Evolutionary conservation across 371 early-diverging fungal species (phyloP), one percentile per base, ranked within the genome.

Genomic region (Rhizopus sp.): DNA sequence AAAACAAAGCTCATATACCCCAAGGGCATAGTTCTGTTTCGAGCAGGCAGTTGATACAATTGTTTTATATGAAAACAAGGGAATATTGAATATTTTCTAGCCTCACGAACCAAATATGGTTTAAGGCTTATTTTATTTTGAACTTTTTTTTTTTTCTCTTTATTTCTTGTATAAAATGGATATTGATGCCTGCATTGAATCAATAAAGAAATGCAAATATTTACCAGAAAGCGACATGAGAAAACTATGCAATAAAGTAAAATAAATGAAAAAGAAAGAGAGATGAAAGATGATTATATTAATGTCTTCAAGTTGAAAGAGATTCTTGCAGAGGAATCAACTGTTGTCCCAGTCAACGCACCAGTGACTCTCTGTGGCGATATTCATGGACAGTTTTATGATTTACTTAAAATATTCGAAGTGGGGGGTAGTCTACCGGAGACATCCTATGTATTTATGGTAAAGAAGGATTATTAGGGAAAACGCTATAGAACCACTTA

Each of bases 301-400:
- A 30, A 8, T 38, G 8, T 32, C 23, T 34, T 53, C 15, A 64
- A 93, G 93, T 88, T 96, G 55, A 95, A 93, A 68, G 96, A 95
- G 68, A 82, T 95, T 35, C 73, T 96, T 53, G 90, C 95, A 72
- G 95, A 95, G 66, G 98, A 97, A 71, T 94, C 94, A 7, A 97
- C 96, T 62, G 92, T 98, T 38, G 96, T 96, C 53, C 96, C 96
- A 7, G 96, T 98, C 31, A 78, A 85, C 60, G 79, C 94, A 12
- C 99, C 99, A 9, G 96, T 99, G 12, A 99, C 98, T 3, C 84
- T 99, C 38, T 97, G 97, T 77, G 96, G 99, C 52, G 95, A 98
- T 75, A 95, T 98, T 54, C 99, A 98, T 75, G 99, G 99, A n/a
- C 99, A 99, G 73, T 99, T 99, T 74, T 96, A 94, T 71, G 99